Percentiles rank a stretch among this genome's conserved stretches.
phyloP scores from a whole-genome alignment of 2,329 filamentous ascomycete species.

The Annulohypoxylon truncatum region DNA sequence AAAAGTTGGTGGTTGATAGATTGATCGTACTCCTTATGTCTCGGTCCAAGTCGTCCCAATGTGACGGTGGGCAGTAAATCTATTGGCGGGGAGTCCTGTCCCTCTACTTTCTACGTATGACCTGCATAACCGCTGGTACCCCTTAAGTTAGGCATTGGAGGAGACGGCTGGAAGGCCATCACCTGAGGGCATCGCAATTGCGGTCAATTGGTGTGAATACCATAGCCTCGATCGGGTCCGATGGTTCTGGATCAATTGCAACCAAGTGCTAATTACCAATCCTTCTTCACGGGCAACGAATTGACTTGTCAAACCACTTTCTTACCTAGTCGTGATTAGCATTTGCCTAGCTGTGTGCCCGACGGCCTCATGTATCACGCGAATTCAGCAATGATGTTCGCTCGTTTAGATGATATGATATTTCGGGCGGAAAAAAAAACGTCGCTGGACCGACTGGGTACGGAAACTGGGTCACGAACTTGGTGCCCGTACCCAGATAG shows the following conservation, averaged over 20 bases:
- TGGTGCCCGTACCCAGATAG: neutral
- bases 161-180: neutral
- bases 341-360: slow-evolving; percentile 3
- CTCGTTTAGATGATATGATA: neutral
- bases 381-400: slow-evolving; percentile 14
- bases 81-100: slow-evolving; percentile 12
- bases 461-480: neutral
- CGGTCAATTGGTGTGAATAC: slow-evolving; percentile 7
- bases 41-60: slow-evolving; percentile 16
- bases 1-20: slow-evolving; percentile 15
- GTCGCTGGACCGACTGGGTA: neutral
- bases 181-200: slow-evolving; percentile 13
- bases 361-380: slow-evolving; percentile 20
- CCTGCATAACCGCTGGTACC: slow-evolving; percentile 36
- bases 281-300: neutral
- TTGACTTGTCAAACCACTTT: neutral
- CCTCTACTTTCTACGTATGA: slow-evolving; percentile 23
- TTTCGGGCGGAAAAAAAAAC: slow-evolving; percentile 17
- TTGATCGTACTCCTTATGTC: slow-evolving; percentile 12
- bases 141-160: slow-evolving; percentile 18
- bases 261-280: neutral
- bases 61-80: slow-evolving; percentile 12
- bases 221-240: slow-evolving; percentile 3
- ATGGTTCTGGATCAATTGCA: neutral
- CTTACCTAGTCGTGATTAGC: neutral